These are phyloP conservation scores for barrel medic (Medicago truncatula) DNA, from an alignment of 306 rosid species.

Conservation along the genomic window DNA sequence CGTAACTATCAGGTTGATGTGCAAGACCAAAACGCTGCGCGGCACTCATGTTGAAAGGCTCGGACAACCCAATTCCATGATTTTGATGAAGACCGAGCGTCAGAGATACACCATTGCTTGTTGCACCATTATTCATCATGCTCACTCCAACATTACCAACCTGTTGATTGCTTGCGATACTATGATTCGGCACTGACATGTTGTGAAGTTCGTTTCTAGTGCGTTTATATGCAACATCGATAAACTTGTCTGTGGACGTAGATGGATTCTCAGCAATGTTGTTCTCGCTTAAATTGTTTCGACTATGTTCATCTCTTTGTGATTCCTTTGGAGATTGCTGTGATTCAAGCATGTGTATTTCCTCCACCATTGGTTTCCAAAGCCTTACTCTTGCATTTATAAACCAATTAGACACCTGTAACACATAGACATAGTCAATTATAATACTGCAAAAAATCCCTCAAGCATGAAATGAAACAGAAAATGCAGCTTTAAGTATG, in stretches of 20 bases:
- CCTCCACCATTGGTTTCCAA: constrained; percentile 99
- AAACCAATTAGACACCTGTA: constrained; percentile 92
- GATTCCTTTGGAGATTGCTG: constrained; percentile 59
- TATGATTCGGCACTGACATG: constrained; percentile 38
- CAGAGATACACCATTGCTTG: constrained; percentile 61
- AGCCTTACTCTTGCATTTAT: constrained; percentile 94
- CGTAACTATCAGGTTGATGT: constrained; percentile 55
- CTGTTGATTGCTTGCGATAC: constrained; percentile 38
- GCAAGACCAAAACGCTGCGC: constrained; percentile 66
- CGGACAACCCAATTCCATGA: constrained; percentile 65
- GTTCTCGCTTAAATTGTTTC: constrained; percentile 47
- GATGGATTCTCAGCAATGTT: constrained; percentile 58
- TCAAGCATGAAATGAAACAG: background rate
- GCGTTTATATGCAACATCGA: constrained; percentile 46
- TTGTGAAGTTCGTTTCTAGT: constrained; percentile 51
- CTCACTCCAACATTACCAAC: constrained; percentile 53
- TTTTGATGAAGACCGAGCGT: constrained; percentile 92
- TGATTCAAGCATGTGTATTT: constrained; percentile 81
- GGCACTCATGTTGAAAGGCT: constrained; percentile 64
- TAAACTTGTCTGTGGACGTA: constrained; percentile 51
- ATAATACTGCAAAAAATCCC: background rate
- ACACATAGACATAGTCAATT: background rate
- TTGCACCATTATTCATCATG: constrained; percentile 48
- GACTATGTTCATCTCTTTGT: constrained; percentile 50
- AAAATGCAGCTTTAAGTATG: background rate